A percentile compares a stretch with the other conserved stretches of the same genome.
Conservation (phyloP, 768 basidiomycete species). For the Tulasnella sp. region DNA sequence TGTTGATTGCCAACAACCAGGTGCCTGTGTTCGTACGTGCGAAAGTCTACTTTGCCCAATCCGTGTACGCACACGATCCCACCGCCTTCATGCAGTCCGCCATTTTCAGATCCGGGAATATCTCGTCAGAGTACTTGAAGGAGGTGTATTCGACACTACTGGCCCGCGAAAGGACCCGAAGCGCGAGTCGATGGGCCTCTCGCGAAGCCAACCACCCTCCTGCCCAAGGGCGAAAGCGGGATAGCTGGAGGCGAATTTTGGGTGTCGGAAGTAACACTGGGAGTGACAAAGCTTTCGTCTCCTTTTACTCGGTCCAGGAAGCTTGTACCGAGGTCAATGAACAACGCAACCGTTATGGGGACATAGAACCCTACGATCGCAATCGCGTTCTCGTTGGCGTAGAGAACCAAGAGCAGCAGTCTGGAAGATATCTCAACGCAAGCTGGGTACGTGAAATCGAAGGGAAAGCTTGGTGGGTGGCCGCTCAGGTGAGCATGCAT, state of each 20-base stretch:
- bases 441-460: conserved; percentile 69
- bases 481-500: conserved; percentile 45
- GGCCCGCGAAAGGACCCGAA: not conserved
- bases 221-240: not conserved
- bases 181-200: not conserved
- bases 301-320: not conserved
- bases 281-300: too few relatives aligned
- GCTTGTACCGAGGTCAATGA: conserved; percentile 25
- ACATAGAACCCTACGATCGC: conserved; percentile 71
- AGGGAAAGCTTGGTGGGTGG: conserved; percentile 73
- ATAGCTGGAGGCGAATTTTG: not conserved
- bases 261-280: not conserved
- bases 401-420: conserved; percentile 19
- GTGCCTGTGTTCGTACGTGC: too few relatives aligned
- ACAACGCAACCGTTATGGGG: conserved; percentile 52
- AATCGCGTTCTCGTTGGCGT: conserved; percentile 40
- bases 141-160: conserved; percentile 4
- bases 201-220: not conserved
- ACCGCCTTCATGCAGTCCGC: too few relatives aligned
- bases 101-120: not conserved
- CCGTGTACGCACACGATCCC: too few relatives aligned
- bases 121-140: not conserved
- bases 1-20: not conserved
- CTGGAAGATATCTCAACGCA: conserved; percentile 58
- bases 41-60: too few relatives aligned